Conservation (phyloP, 495 filamentous ascomycete species). For the Delitschia confertaspora region DNA sequence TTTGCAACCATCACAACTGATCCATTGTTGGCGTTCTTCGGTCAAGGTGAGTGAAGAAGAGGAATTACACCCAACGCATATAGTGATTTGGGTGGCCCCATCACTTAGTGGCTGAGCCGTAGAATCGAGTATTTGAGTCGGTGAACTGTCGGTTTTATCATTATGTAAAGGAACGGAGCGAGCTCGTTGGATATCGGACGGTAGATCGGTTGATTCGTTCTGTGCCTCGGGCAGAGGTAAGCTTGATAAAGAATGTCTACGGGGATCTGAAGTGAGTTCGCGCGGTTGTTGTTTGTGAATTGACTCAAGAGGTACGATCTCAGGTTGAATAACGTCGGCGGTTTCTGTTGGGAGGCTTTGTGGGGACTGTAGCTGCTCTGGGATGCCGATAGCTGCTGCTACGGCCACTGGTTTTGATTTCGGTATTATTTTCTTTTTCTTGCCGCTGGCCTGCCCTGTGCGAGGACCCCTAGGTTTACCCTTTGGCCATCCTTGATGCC, state of each 20-base stretch:
- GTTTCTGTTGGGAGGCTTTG: slow-evolving; percentile 25
- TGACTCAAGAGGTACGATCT: background rate
- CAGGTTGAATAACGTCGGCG: background rate
- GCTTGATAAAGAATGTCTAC: slow-evolving; percentile 20
- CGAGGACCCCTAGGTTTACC: slow-evolving; percentile 34
- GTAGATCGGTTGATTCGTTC: background rate
- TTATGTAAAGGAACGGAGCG: slow-evolving; percentile 27
- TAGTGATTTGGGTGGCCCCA: slow-evolving; percentile 17
- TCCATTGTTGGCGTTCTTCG: slow-evolving; percentile 45
- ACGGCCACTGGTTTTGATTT: slow-evolving; percentile 14
- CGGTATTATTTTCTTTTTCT: slow-evolving; percentile 21
- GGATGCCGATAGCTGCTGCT: background rate
- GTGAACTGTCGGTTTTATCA: slow-evolving; percentile 2
- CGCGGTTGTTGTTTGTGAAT: background rate
- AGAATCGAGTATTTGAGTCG: no score
- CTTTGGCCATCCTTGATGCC: slow-evolving; percentile 35
- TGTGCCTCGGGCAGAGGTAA: background rate
- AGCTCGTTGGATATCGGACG: slow-evolving; percentile 8
- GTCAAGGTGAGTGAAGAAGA: slow-evolving; percentile 25
- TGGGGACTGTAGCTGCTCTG: slow-evolving; percentile 25
- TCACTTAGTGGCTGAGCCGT: no score
- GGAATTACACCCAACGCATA: slow-evolving; percentile 36
- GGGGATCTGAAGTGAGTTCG: background rate
- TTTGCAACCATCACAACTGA: slow-evolving; percentile 67
- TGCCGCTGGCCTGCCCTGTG: slow-evolving; percentile 12